phyloP scores from a whole-genome alignment of 345 rosid species.

The Eucalyptus regnans region DNA sequence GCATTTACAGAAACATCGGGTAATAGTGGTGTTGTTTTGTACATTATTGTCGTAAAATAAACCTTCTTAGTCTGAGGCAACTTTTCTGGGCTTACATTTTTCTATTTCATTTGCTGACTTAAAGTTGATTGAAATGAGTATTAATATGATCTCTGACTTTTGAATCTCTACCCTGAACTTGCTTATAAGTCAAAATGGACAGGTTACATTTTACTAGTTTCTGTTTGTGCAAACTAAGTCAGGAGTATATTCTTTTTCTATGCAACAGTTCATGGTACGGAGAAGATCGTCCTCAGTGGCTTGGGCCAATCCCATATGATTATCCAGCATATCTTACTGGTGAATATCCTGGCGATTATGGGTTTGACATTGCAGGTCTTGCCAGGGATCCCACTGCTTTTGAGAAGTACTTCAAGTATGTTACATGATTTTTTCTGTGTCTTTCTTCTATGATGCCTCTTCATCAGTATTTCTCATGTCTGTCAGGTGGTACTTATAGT shows the following conservation, averaged over 20 bases:
- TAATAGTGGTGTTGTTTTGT: background rate
- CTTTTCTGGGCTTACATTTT: background rate
- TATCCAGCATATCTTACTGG: constrained; percentile 75
- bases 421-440: background rate
- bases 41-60: background rate
- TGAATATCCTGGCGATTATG: constrained; percentile 88
- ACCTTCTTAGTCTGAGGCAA: background rate
- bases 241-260: background rate
- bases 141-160: background rate
- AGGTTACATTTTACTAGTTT: background rate
- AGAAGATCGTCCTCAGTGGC: constrained; percentile 86
- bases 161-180: background rate
- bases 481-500: background rate
- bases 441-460: background rate
- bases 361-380: constrained; percentile 82
- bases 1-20: background rate
- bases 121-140: background rate
- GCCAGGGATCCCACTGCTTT: constrained; percentile 51
- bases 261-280: constrained; percentile 81
- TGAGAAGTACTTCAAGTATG: constrained; percentile 70
- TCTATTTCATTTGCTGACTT: background rate
- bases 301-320: constrained; percentile 76
- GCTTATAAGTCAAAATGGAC: background rate
- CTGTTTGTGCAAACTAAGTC: background rate
- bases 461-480: background rate